Conservation (phyloP, 768 basidiomycete genomes). For the Leccinum rimulosum region DNA sequence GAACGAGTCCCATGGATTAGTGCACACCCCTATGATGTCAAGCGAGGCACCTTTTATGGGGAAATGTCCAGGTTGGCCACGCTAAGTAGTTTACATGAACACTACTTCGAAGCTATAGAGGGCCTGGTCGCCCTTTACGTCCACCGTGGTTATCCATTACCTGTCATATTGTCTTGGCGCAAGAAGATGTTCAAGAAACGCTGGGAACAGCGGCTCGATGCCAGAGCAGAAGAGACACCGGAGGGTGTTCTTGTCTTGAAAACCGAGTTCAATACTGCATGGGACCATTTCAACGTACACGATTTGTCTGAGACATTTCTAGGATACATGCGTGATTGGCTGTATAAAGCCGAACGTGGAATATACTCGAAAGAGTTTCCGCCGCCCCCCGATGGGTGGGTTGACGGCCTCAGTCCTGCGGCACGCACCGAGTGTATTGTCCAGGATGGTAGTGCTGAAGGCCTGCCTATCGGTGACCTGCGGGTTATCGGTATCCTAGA, state of each 20-base stretch:
- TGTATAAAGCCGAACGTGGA: not conserved
- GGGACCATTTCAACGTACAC: not conserved
- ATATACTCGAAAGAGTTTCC: not conserved
- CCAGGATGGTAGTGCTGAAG: too few species aligned
- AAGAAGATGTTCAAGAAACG: not conserved
- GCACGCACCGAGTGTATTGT: too few species aligned
- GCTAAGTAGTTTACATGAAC: not conserved
- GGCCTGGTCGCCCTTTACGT: not conserved
- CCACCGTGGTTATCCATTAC: not conserved
- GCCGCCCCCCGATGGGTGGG: not conserved
- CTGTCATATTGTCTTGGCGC: not conserved
- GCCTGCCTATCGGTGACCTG: not conserved
- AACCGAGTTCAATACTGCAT: not conserved
- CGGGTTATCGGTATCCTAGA: not conserved
- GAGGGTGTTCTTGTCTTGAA: not conserved
- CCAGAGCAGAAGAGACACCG: not conserved
- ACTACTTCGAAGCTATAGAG: not conserved
- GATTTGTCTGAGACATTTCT: not conserved
- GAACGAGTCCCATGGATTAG: conserved; percentile 12
- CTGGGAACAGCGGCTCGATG: not conserved
- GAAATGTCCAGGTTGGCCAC: conserved; percentile 5
- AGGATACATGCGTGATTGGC: not conserved
- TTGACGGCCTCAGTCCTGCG: too few species aligned
- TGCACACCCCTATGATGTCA: conserved; percentile 4
- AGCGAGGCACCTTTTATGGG: conserved; percentile 4